Evolutionary conservation across 345 rosid species (phyloP).

Genomic region (Rubroshorea leprosula): DNA sequence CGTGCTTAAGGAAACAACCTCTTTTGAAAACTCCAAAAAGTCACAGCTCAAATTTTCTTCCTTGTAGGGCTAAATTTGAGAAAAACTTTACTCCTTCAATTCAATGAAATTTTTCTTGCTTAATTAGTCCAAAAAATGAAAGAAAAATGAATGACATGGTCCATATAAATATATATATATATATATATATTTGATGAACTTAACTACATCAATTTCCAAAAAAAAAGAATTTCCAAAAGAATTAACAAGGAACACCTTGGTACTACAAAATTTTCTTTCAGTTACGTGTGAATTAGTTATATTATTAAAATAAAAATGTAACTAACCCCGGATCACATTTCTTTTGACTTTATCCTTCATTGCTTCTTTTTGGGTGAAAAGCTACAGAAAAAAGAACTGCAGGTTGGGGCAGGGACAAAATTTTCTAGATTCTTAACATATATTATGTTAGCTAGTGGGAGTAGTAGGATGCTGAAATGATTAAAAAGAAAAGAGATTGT

Average conservation of each 20-base stretch:
- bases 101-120: not conserved
- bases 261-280: not conserved
- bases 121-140: constrained; percentile 1
- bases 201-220: no score
- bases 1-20: no score
- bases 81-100: no score
- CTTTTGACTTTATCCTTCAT: constrained; percentile 18
- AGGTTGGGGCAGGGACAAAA: constrained; percentile 25
- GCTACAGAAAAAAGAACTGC: constrained; percentile 10
- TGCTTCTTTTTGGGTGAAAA: constrained; percentile 26
- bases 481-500: not conserved
- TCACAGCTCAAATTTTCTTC: no score
- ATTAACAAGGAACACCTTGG: not conserved
- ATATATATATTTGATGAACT: no score
- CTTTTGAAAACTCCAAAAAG: no score
- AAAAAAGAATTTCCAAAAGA: not conserved
- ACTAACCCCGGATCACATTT: constrained; percentile 14
- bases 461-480: constrained; percentile 19
- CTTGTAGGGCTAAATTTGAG: no score
- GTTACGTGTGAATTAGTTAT: not conserved
- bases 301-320: not conserved
- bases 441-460: constrained; percentile 6
- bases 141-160: not conserved
- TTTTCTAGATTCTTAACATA: constrained; percentile 5
- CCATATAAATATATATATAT: no score